Evolutionary conservation across 2,329 filamentous ascomycete species (phyloP).

Genomic region (Botrytis fabae): DNA sequence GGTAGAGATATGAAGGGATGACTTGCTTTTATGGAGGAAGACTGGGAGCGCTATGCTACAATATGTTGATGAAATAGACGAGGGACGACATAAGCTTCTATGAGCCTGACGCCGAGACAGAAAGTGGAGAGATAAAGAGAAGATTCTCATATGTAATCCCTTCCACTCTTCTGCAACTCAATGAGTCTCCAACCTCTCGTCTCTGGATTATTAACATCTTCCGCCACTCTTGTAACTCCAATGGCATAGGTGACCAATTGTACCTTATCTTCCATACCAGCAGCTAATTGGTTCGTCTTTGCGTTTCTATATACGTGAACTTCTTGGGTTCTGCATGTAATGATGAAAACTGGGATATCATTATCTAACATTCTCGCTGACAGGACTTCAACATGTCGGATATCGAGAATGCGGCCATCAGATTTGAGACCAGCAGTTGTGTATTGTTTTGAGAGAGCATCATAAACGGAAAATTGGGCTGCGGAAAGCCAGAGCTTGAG

Average conservation of each 20-base stretch:
- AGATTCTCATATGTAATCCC: slow-evolving; percentile 73
- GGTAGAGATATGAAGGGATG: neutral
- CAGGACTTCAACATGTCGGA: slow-evolving; percentile 87
- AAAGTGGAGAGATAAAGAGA: neutral
- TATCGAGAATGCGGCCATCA: slow-evolving; percentile 92
- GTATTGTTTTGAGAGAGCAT: slow-evolving; percentile 95
- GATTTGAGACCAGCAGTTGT: slow-evolving; percentile 90
- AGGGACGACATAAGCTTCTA: neutral
- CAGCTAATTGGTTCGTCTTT: slow-evolving; percentile 85
- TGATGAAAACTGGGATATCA: slow-evolving; percentile 92
- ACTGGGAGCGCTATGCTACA: neutral
- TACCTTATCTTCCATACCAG: slow-evolving; percentile 98
- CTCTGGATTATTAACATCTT: slow-evolving; percentile 96
- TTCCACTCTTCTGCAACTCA: slow-evolving; percentile 96
- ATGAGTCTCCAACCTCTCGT: slow-evolving; percentile 96
- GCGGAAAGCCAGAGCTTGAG: slow-evolving; percentile 95
- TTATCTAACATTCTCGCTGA: slow-evolving; percentile 79
- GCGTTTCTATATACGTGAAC: slow-evolving; percentile 95
- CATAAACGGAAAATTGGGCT: slow-evolving; percentile 94
- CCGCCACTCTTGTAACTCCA: slow-evolving; percentile 87
- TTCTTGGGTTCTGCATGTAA: slow-evolving; percentile 95
- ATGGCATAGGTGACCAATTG: slow-evolving; percentile 98
- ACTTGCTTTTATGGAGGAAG: neutral
- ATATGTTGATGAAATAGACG: neutral
- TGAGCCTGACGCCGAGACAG: neutral